Evolutionary conservation across 148 eudicot species (phyloP).

Genomic region (Rhododendron ferrugineum): DNA sequence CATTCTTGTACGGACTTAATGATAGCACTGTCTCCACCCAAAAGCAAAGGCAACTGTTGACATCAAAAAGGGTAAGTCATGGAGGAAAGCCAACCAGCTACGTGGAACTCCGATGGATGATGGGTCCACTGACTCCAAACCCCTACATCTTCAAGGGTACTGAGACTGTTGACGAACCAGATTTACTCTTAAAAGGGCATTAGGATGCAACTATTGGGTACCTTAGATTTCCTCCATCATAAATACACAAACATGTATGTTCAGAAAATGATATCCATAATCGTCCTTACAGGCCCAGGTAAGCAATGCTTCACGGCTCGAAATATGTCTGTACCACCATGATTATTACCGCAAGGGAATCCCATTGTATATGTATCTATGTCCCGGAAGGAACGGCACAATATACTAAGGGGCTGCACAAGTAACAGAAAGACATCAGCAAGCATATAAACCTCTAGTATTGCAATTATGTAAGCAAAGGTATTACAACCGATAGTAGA

Average conservation of each 20-base stretch:
- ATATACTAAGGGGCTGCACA: constrained; percentile 83
- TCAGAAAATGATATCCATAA: not conserved
- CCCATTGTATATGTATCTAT: constrained; percentile 81
- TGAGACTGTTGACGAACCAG: not conserved
- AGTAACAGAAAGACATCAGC: constrained; percentile 16
- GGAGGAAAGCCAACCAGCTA: not conserved
- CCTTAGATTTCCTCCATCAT: not conserved
- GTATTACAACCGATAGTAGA: not conserved
- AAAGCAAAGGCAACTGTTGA: not conserved
- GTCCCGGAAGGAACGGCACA: constrained; percentile 77
- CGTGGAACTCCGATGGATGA: not conserved
- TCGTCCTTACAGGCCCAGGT: constrained; percentile 80
- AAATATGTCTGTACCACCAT: constrained; percentile 60
- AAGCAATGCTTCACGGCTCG: constrained; percentile 80
- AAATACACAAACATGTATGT: not conserved
- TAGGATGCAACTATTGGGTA: not conserved
- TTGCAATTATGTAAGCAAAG: not conserved
- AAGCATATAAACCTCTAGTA: not conserved
- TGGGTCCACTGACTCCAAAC: not conserved
- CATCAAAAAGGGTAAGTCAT: not conserved
- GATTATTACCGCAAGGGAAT: constrained; percentile 73
- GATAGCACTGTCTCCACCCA: not conserved
- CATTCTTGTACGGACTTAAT: not conserved
- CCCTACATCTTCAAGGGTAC: not conserved
- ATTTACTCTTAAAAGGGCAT: not conserved